Base-by-base conservation (phyloP, 1,284 basidiomycete genomes). In the Schizophyllum commune region DNA sequence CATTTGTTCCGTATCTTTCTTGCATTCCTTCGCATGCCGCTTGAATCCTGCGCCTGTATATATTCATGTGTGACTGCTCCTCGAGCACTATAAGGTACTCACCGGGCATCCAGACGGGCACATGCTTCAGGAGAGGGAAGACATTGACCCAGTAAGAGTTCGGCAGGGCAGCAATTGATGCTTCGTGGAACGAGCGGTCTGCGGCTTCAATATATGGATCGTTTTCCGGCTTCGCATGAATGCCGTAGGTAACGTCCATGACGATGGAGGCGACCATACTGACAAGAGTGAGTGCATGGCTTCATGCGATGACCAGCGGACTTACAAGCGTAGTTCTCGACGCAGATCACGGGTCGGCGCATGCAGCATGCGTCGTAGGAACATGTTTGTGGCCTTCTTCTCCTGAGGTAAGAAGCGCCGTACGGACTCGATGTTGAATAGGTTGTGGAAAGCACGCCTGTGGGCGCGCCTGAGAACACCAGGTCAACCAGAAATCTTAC, bases 1-100 rank as follows among this genome's bases (percentile, higher is more conserved):
- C 59, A 85, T 84, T 59, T 85, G 83, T 63, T 83, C 77, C 72
- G 86, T 82, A 71, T 80, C 82, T 57, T 76, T 77, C 69, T 82
- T 83, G 87, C 88, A 89, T n/a, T 69, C 68, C 21, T 65, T 72
- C 1, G 87, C 86, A 62, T 83, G 83, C 2, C 72, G 72, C 64
- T 81, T 79, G 68, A 85, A 85, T 1, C 69, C 70, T 0, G 76
- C 73, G 17, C 39, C 39, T 47, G 17, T 13, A 47, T 11, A 13
- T 27, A 27, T 27, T 27, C 27, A 27, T 27, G 27, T 3, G 27
- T 5, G 2, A 27, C 3, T 27, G 27, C 2, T 27, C 5, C 27
- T 27, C 27, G 27, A 47, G 39, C 39, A 3, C 17, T 9, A n/a
- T 47, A 8, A 47, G 39, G 39, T 17, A 47, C 39, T 47, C 39